phyloP scores from a whole-genome alignment of 495 filamentous ascomycete species.

The Glonium stellatum region DNA sequence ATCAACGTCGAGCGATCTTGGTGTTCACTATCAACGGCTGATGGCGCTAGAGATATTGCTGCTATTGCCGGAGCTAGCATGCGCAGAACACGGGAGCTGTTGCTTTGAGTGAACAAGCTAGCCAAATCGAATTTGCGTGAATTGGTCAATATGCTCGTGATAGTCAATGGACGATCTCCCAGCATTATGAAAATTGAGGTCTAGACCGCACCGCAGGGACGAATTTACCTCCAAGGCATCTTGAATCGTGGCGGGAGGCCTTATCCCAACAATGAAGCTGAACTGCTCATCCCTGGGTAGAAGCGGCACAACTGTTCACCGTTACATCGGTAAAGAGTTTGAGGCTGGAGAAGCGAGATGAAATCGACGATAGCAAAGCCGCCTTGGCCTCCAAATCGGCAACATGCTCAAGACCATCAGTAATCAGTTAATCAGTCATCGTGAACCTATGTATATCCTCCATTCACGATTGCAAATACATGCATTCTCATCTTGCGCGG shows the following conservation, averaged over 20 bases:
- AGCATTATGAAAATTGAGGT: too few species aligned
- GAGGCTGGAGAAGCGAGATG: background rate
- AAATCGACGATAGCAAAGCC: background rate
- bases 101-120: too few species aligned
- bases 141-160: too few species aligned
- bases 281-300: background rate
- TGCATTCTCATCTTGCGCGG: background rate
- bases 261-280: background rate
- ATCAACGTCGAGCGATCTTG: background rate
- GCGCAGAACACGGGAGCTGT: too few species aligned
- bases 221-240: background rate
- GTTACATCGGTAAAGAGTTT: background rate
- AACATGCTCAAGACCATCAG: background rate
- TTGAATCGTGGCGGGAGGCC: background rate
- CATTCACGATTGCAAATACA: background rate
- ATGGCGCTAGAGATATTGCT: background rate
- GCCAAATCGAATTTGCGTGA: too few species aligned
- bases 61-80: background rate
- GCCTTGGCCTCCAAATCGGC: background rate
- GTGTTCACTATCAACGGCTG: background rate
- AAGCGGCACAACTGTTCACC: background rate
- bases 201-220: background rate
- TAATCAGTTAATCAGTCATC: background rate
- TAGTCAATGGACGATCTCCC: too few species aligned
- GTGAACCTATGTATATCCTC: background rate